Evolutionary conservation across 768 basidiomycete species (phyloP), one percentile per base, ranked within the genome.

Genomic region (Leccinum boreale): DNA sequence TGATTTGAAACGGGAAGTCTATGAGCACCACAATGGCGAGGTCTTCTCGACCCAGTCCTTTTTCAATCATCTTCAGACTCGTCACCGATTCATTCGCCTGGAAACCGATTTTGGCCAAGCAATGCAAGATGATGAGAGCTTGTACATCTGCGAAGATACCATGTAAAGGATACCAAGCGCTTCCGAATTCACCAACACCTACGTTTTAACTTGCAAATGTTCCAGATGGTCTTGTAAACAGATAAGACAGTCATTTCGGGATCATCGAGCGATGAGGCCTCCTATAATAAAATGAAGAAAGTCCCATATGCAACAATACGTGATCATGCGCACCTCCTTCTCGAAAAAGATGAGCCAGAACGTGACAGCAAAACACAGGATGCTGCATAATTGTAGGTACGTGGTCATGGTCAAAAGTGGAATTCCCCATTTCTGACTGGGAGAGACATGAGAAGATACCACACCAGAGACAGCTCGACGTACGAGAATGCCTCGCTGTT

Each of bases 1-100:
- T 68, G 52, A 99, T 93, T 77, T 98, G 95, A 75, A 97, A 96
- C 2, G 97, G 97, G 65, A 98, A 98, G 73, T 99, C 97, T 62
- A 98, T 89, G 39, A 98, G 84, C 46, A 96, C 95, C 4, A 93
- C 89, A 15, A 94, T 79, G n/a, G 97, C 94, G 39, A 98, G 81
- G 65, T 99, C 97, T 77, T 98, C 97, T 42, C 94, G 89, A 58
- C 86, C 89, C 54, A 99, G 80, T 2, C 97, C 97, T 69, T 98
- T 98, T 73, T 99, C 97, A 45, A 99, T 89, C 75, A 98, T 84
- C 70, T 99, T 99, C 46, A 98, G 81, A 23, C 84, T 86, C 3
- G 92, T 94, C 12, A 87, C 90, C 6, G 93, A 89, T 48, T 98
- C 97, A 73, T 94, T 93, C 24, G 93, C 92, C 49, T 92, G 91